phyloP scores from a whole-genome alignment of 306 rosid genomes.

The Prosopis cineraria region DNA sequence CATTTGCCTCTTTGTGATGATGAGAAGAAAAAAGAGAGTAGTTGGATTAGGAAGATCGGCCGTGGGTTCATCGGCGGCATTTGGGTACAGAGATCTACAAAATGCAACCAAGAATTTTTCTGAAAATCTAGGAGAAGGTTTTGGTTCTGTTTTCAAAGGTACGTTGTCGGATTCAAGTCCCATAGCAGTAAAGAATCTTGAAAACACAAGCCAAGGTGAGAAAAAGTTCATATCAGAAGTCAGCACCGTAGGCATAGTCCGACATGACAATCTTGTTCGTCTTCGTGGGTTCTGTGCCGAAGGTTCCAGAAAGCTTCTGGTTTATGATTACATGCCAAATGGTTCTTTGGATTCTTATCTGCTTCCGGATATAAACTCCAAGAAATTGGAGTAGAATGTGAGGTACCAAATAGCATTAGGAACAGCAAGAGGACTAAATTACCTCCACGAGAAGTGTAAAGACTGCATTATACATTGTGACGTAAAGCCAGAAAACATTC shows the following conservation, averaged over 20 bases:
- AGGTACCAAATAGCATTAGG: not conserved
- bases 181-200: not conserved
- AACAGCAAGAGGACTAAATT: not conserved
- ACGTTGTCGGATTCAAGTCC: not conserved
- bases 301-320: not conserved
- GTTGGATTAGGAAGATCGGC: not conserved
- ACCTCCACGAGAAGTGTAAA: not conserved
- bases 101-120: not conserved
- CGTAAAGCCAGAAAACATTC: not conserved
- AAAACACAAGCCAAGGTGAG: not conserved
- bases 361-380: not conserved
- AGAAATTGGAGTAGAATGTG: not conserved
- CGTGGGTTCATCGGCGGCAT: not conserved
- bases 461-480: not conserved
- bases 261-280: not conserved
- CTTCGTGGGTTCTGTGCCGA: not conserved
- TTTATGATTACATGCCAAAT: not conserved
- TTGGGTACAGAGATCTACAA: not conserved
- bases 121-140: not conserved
- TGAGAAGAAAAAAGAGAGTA: slow-evolving; percentile 23
- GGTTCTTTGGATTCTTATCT: not conserved
- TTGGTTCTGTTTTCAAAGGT: not conserved
- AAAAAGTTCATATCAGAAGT: not conserved
- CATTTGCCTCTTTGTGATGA: slow-evolving; percentile 32
- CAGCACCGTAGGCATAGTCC: not conserved